Base-by-base conservation (phyloP, 2,329 filamentous ascomycete genomes). In the Dryadomyces quercivorus region DNA sequence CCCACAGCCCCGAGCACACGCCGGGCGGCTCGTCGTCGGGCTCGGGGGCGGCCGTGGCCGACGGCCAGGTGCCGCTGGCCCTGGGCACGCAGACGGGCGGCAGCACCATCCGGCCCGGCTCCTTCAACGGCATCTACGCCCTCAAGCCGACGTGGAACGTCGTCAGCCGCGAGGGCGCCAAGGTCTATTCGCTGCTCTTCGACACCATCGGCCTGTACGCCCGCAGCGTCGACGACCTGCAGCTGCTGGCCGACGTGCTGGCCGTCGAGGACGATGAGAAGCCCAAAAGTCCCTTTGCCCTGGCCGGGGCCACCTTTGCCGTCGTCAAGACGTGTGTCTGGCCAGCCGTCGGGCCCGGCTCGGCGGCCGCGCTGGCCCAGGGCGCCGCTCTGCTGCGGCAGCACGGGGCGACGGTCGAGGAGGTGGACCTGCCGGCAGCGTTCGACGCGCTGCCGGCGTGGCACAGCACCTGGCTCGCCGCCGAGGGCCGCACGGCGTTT, bases 21-120 rank as follows among this genome's bases (percentile, higher is more conserved):
- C 83, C 84, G 0, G 84, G 84, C 1, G 84, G 84, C 48, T 86
- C 82, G 0, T 85, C 81, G 0, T 80, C 81, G 0, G 84, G 84
- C 0, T 85, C 82, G 0, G 84, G 73, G 0, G 82, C 83, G 0
- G 82, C 80, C 0, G 82, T 87, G 0, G 82, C 70, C 7, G 84
- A 86, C 58, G 76, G 77, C 52, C 83, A 86, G 58, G 75, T 75
- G 0, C 79, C 82, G 0, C 61, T 86, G 12, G 75, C 69, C 0
- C 67, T 87, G 0, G 84, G 82, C 0, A 84, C 82, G 0, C 83
- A 87, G 61, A 88, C 83, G 0, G 79, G 77, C 2, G 84, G 84
- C 0, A 82, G 78, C 56, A 78, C 72, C 0, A 78, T 87, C 47
- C 75, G 82, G 0, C 84, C 84, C 0, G 83, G 71, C 0, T 80